Base-by-base conservation (phyloP, 768 basidiomycete species). In the Russula lepida region DNA sequence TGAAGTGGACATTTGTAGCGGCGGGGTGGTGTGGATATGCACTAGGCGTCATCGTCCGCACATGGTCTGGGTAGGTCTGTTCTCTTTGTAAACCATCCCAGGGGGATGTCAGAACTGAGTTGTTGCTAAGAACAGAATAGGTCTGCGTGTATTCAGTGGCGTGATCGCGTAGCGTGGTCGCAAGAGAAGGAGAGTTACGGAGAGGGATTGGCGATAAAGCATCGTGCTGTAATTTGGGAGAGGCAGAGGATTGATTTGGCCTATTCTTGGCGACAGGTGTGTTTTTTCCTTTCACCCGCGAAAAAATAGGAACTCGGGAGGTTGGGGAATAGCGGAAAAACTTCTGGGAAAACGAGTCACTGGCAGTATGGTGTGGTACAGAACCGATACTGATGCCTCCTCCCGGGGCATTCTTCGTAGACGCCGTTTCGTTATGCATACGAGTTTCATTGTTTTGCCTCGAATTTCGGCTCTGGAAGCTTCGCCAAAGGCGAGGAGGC, bases 1-100 rank as follows among this genome's bases (percentile, higher is more conserved):
- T 48, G 39, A 56, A 56, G 35, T 55, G 57, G 35, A 65, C 15
- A 25, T 56, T 65, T 4, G 25, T 47, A 33, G 64, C 27, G 15
- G 53, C 13, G 7, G 61, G 53, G 43, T 56, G 57, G 41, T 52
- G 9, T 15, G 61, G 63, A 48, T 28, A 15, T 35, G 6, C 5
- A 23, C 50, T 15, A 49, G 47, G 35, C 9, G 33, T 43, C 8
- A 28, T 21, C n/a, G 30, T 25, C 32, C 12, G 64, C 9, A 21
- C 21, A 39, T 23, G 51, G 6, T 41, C 51, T 9, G 41, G 47
- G n/a, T 15, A 37, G 19, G 35, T 7, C 9, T 32, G 21, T 32
- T n/a, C n/a, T n/a, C n/a, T n/a, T n/a, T n/a, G 27, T 12, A 30
- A 23, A 25, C 17, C 19, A 25, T 23, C 25, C 8, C 28, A 19